Evolutionary conservation across 371 early-diverging fungal species (phyloP), one percentile per base, ranked within the genome.

Genomic region (Rhizopus sp.): DNA sequence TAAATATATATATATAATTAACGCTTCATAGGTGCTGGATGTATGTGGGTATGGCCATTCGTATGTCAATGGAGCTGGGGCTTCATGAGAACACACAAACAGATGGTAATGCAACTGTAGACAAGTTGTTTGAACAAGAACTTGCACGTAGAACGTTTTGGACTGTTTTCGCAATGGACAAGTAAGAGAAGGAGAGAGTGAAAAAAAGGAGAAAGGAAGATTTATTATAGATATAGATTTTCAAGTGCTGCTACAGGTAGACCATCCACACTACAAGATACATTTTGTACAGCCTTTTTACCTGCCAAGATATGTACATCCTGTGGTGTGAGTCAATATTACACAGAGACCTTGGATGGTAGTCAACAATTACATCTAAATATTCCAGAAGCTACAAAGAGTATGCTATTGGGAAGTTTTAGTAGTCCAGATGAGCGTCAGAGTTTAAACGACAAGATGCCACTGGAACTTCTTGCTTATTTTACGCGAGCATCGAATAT

Each of bases 31-130:
- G 84, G 41, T 77, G 84, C 7, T 88, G 87, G 87, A 85, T 86
- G 86, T 87, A 81, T 73, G 72, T 73, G 5, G 87, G 87, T 15
- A 83, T 87, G 75, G 85, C 86, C 2, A 73, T 80, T 10, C 62
- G 88, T 7, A 81, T 80, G 77, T 81, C 82, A 0, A 68, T 80
- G 53, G 85, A 87, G 34, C 46, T 87, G 0, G 81, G 81, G 1
- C 55, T 87, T 47, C 80, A 87, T 59, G 77, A 77, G 9, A 85
- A 87, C 35, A 63, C 44, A 5, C 68, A 69, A n/a, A 41, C 59
- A 3, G 71, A 69, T 7, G 53, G 38, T n/a, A 53, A 55, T 10
- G 44, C 66, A 29, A 54, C 66, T 6, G 32, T 53, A 3, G 72
- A 73, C 1, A 57, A 55, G 15, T 77, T 83, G 78, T 71, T 72